Evolutionary conservation across 106 monocot species (phyloP), one percentile per base, ranked within the genome.

Genomic region (Dendrobium huoshanense): DNA sequence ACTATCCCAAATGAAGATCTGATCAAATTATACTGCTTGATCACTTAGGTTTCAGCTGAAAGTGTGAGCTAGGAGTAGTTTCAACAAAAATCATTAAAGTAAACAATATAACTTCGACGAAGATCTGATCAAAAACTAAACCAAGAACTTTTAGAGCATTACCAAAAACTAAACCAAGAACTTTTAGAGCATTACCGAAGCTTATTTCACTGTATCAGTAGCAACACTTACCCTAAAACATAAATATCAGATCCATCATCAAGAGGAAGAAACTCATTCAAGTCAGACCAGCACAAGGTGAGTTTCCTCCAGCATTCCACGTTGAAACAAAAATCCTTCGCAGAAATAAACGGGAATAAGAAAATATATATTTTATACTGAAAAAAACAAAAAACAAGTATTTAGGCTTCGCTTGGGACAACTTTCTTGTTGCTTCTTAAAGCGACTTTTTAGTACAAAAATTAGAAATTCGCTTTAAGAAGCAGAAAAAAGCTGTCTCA

Each of bases 251-350:
- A 86, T 73, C 67, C 83, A 37, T 89, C 91, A 77, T 88, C 85
- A 20, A 77, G 75, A 24, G 89, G 87, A 49, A 94, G 85, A 86
- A 94, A 88, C 51, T 87, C 85, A 44, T 91, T 77, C n/a, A 94
- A 81, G 84, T 86, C 78, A 91, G 40, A 20, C 85, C 89, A 55
- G 68, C 33, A 18, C 83, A 61, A 54, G 94, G 94, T 2, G 91
- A 7, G 43, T 88, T 94, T 74, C 94, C 94, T 76, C 91, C 93
- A 51, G 91, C 93, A 81, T 93, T 93, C 93, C 93, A 93, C 61
- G 90, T 93, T 3, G 89, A 87, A 51, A 83, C 88, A 80, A 91
- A 91, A 83, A 91, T 79, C 78, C 94, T 94, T 58, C 7, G 42
- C 4, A 79, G 19, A 10, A 41, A 45, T 81, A 17, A 41, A 45